These are phyloP conservation scores for Aspergillaceae sp. DNA, from an alignment of 2,329 filamentous ascomycete genomes.

Conservation along the genomic window DNA sequence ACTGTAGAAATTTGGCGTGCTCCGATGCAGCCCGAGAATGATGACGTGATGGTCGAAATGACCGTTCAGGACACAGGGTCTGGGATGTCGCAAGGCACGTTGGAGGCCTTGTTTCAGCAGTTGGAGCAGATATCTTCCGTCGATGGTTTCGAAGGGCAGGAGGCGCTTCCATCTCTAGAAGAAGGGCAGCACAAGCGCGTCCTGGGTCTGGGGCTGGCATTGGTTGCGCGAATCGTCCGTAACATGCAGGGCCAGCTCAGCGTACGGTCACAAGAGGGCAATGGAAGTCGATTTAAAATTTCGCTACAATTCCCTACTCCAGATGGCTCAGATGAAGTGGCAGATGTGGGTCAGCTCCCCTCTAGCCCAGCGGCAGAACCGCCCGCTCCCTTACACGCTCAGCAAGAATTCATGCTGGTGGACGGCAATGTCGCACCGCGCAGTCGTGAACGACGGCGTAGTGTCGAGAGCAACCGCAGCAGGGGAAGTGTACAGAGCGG, in stretches of 20 bases:
- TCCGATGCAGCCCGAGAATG: constrained; percentile 36
- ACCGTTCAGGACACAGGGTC: constrained; percentile 65
- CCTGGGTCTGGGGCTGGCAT: constrained; percentile 72
- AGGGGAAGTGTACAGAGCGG: constrained; percentile 18
- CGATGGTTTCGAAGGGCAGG: constrained; percentile 37
- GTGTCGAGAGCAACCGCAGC: constrained; percentile 23
- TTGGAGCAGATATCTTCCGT: constrained; percentile 56
- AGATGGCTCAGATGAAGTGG: constrained; percentile 4
- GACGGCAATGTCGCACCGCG: constrained; percentile 14
- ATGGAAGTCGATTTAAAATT: constrained; percentile 74
- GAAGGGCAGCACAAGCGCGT: constrained; percentile 34
- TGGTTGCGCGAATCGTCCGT: constrained; percentile 77
- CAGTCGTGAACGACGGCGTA: constrained; percentile 10
- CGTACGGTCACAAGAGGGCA: constrained; percentile 72
- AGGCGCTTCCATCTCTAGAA: constrained; percentile 1
- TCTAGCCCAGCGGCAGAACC: constrained; percentile 16
- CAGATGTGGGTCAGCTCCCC: not conserved
- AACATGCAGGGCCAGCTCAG: constrained; percentile 86
- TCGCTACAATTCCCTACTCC: constrained; percentile 66
- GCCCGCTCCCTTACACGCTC: constrained; percentile 15
- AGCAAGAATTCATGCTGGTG: constrained; percentile 33
- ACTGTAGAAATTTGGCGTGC: constrained; percentile 59
- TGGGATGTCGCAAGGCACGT: constrained; percentile 51
- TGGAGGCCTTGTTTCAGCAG: constrained; percentile 55
- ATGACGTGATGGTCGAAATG: constrained; percentile 61